A percentile compares a stretch with the other conserved stretches of the same genome.
phyloP scores from a whole-genome alignment of 768 basidiomycete species.

The Mycena galericulata region DNA sequence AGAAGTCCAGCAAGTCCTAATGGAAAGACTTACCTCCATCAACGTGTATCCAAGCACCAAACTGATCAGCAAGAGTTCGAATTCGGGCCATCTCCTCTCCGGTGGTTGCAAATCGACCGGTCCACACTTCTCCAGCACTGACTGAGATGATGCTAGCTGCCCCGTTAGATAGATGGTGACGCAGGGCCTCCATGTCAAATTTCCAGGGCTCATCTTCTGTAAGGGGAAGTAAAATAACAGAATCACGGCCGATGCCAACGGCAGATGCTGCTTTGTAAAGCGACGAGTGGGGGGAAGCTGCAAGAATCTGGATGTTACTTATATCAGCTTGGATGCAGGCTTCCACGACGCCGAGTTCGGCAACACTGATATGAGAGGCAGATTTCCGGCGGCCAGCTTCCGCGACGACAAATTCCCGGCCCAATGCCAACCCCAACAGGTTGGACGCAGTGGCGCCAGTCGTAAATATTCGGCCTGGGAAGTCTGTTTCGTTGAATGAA shows the following conservation, averaged over 20 bases:
- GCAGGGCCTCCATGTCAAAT: conserved; percentile 28
- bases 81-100: conserved; percentile 27
- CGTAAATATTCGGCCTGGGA: conserved; percentile 27
- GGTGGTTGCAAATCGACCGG: conserved; percentile 30
- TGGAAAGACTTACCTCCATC: conserved; percentile 23
- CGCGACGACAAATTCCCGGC: conserved; percentile 30
- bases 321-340: conserved; percentile 27
- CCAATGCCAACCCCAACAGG: conserved; percentile 26
- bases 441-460: conserved; percentile 32
- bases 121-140: conserved; percentile 30
- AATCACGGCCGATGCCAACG: conserved; percentile 24
- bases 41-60: conserved; percentile 34
- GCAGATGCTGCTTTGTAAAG: conserved; percentile 33
- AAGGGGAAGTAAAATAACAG: conserved; percentile 21
- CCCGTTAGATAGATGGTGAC: background rate
- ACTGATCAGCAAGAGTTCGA: conserved; percentile 28
- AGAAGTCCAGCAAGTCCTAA: background rate
- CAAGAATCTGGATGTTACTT: conserved; percentile 21
- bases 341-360: conserved; percentile 27
- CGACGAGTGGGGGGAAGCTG: conserved; percentile 31
- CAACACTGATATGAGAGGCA: conserved; percentile 23
- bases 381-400: conserved; percentile 25
- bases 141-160: conserved; percentile 23
- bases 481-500: conserved; percentile 10
- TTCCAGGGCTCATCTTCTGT: conserved; percentile 29